Evolutionary conservation across 192 early-diverging fungal species (phyloP).

Genomic region (Coemansia sp.): DNA sequence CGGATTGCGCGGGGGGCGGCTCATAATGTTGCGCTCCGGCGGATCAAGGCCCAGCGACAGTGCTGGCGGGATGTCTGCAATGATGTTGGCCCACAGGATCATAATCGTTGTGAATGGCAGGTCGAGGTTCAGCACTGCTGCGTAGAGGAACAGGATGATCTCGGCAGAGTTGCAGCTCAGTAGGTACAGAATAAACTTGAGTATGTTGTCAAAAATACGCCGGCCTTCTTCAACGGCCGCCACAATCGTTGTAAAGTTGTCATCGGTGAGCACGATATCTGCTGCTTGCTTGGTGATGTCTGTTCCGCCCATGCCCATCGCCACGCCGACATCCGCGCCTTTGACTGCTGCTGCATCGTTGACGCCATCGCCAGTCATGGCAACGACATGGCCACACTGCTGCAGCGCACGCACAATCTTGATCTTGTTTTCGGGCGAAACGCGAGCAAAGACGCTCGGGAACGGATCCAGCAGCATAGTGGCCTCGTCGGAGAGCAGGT

Average conservation of each 20-base stretch:
- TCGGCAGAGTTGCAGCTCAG: slow-evolving; percentile 93
- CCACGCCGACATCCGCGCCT: slow-evolving; percentile 91
- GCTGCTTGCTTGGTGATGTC: slow-evolving; percentile 99
- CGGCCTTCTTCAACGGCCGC: slow-evolving; percentile 92
- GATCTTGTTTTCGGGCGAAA: slow-evolving; percentile 94
- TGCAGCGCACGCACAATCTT: slow-evolving; percentile 93
- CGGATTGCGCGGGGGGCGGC: slow-evolving; percentile 75
- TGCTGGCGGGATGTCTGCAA: slow-evolving; percentile 95
- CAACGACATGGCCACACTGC: slow-evolving; percentile 68
- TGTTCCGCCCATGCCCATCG: slow-evolving; percentile 95
- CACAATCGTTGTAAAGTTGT: slow-evolving; percentile 96
- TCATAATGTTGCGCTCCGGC: slow-evolving; percentile 83
- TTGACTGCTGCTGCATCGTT: slow-evolving; percentile 97
- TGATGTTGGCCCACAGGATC: slow-evolving; percentile 97
- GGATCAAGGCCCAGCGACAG: slow-evolving; percentile 92
- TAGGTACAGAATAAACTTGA: slow-evolving; percentile 96
- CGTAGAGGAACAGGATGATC: slow-evolving; percentile 86
- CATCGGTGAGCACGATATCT: slow-evolving; percentile 92
- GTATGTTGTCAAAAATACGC: slow-evolving; percentile 96
- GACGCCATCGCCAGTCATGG: slow-evolving; percentile 97
- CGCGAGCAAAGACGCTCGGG: slow-evolving; percentile 96
- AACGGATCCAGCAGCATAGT: slow-evolving; percentile 79
- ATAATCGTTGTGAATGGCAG: slow-evolving; percentile 89
- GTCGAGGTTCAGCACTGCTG: slow-evolving; percentile 70
- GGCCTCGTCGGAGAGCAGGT: slow-evolving; percentile 86